These are phyloP conservation scores for Lepiota brunneoincarnata DNA, from an alignment of 768 basidiomycete genomes.

Conservation along the genomic window DNA sequence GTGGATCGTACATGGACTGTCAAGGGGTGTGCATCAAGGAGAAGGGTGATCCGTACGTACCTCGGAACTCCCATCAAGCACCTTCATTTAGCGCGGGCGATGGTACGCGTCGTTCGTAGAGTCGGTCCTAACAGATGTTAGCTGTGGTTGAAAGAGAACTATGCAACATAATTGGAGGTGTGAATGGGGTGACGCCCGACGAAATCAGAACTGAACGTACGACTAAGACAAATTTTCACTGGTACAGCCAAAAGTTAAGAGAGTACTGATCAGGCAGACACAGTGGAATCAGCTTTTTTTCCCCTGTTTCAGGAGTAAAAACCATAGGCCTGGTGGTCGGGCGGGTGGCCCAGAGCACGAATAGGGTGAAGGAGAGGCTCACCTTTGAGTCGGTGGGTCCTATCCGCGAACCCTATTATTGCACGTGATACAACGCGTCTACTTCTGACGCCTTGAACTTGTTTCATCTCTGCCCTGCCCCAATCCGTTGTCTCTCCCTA, in stretches of 20 bases:
- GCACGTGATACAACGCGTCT: constrained; percentile 9
- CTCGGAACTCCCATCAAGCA: constrained; percentile 26
- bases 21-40: neutral
- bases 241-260: neutral
- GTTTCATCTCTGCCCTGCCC: too few relatives aligned
- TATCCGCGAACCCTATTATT: constrained; percentile 12
- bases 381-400: neutral
- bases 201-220: constrained; percentile 5
- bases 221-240: neutral
- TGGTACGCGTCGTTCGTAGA: neutral
- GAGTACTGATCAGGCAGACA: neutral
- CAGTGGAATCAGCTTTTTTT: neutral
- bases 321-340: neutral
- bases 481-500: neutral
- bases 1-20: neutral
- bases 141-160: neutral
- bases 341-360: neutral
- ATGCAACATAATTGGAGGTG: neutral
- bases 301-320: neutral
- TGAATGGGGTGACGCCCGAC: neutral
- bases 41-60: neutral
- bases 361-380: neutral
- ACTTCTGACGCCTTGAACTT: neutral
- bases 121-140: neutral
- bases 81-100: constrained; percentile 28